phyloP scores from a whole-genome alignment of 1,284 basidiomycete species.

The Tilletia indica region DNA sequence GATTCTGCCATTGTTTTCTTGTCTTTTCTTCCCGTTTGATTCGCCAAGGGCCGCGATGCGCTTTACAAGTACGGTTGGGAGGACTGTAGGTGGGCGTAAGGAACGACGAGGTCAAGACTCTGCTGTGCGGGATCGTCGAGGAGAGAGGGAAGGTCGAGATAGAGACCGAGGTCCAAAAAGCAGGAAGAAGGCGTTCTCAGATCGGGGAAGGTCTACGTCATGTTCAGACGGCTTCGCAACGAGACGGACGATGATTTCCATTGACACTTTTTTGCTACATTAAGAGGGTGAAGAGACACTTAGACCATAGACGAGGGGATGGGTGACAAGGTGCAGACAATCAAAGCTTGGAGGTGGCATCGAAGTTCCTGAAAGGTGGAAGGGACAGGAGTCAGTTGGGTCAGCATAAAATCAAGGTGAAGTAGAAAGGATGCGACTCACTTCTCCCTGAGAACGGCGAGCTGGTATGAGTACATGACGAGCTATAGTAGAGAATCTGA shows the following conservation, averaged over 20 bases:
- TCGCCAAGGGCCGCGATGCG: not conserved
- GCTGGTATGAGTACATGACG: slow-evolving; percentile 13
- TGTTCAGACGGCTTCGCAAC: no score
- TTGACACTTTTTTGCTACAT: not conserved
- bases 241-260: no score
- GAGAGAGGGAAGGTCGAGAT: not conserved
- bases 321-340: not conserved
- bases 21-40: not conserved
- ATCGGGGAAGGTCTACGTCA: no score
- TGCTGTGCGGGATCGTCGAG: not conserved
- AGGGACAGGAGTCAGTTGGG: not conserved
- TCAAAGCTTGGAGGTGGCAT: slow-evolving; percentile 17
- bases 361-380: slow-evolving; percentile 8
- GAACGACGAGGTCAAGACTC: not conserved
- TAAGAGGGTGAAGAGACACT: not conserved
- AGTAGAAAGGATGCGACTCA: not conserved
- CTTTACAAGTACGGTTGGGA: no score
- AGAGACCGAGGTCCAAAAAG: not conserved
- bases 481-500: not conserved
- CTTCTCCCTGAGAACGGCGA: slow-evolving; percentile 15
- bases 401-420: not conserved
- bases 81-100: no score
- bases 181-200: not conserved
- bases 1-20: slow-evolving; percentile 5
- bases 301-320: not conserved